Evolutionary conservation across 495 filamentous ascomycete species (phyloP).

Genomic region (Xylaria castorea): DNA sequence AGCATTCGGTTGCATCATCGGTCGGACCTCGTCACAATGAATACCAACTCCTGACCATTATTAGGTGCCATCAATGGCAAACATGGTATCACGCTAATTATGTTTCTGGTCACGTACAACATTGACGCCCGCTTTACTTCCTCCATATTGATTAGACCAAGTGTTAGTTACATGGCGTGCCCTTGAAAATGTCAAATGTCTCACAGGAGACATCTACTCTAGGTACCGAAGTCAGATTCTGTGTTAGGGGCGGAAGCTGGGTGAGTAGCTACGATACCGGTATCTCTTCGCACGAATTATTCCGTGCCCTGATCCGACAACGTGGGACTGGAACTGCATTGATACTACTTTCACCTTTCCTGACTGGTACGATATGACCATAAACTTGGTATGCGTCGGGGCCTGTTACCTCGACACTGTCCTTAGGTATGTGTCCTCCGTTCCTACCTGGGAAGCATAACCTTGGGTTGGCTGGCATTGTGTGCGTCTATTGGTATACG

Average conservation of each 20-base stretch:
- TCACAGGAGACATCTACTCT: background rate
- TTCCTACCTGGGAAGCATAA: constrained; percentile 27
- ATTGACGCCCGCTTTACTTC: background rate
- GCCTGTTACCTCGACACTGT: constrained; percentile 75
- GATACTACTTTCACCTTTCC: constrained; percentile 1
- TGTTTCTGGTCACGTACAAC: background rate
- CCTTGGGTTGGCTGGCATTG: constrained; percentile 28
- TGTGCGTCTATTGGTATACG: background rate
- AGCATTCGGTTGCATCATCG: constrained; percentile 16
- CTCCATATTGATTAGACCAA: background rate
- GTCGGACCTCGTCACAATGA: background rate
- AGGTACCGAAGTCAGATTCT: constrained; percentile 15
- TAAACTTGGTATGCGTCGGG: constrained; percentile 64
- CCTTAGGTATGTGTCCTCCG: constrained; percentile 58
- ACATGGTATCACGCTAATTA: background rate
- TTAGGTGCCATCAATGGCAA: constrained; percentile 14
- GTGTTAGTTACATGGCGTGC: background rate
- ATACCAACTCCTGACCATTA: background rate
- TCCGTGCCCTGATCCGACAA: constrained; percentile 8
- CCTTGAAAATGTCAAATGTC: background rate
- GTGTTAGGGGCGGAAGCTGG: background rate
- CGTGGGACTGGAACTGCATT: constrained; percentile 18
- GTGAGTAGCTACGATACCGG: background rate
- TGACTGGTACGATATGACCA: constrained; percentile 14
- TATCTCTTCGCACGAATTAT: background rate